These are phyloP conservation scores for Vinca minor DNA, from an alignment of 257 asterid species.

Conservation along the genomic window DNA sequence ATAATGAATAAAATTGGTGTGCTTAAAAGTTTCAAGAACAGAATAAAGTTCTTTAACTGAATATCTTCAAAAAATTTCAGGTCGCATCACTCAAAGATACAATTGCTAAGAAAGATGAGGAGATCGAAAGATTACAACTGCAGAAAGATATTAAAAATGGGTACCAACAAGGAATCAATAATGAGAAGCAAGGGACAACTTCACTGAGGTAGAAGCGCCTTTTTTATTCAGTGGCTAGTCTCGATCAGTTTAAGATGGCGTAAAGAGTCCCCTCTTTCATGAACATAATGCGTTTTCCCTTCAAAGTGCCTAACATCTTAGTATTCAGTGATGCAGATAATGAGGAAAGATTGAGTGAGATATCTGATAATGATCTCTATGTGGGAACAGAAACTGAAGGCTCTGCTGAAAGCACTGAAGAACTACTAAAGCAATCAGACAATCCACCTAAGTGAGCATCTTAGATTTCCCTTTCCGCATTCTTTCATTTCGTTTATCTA, in stretches of 20 bases:
- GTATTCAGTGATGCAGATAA: slow-evolving; percentile 19
- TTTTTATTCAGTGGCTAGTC: slow-evolving; percentile 18
- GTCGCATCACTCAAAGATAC: slow-evolving; percentile 79
- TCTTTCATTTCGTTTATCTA: too few relatives aligned
- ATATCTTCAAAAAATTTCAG: slow-evolving; percentile 26
- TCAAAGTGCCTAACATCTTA: too few relatives aligned
- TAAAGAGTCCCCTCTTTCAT: too few relatives aligned
- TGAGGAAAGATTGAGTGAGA: slow-evolving; percentile 17
- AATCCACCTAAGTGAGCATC: too few relatives aligned
- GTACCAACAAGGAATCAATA: slow-evolving; percentile 15
- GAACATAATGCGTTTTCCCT: too few relatives aligned
- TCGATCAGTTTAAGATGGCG: slow-evolving; percentile 10
- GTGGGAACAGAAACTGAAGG: slow-evolving; percentile 48
- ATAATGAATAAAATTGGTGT: not conserved
- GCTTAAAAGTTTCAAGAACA: not conserved
- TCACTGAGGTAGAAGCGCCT: slow-evolving; percentile 67
- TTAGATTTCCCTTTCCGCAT: too few relatives aligned
- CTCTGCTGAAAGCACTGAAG: slow-evolving; percentile 24
- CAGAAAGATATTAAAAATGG: slow-evolving; percentile 37
- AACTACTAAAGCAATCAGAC: slow-evolving; percentile 22
- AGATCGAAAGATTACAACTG: slow-evolving; percentile 57
- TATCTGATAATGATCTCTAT: slow-evolving; percentile 29
- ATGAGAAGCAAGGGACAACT: slow-evolving; percentile 23
- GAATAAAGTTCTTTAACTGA: not conserved
- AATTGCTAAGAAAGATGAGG: slow-evolving; percentile 80